Evolutionary conservation across 2,329 filamentous ascomycete species (phyloP).

Genomic region (Venturiaceae sp.): DNA sequence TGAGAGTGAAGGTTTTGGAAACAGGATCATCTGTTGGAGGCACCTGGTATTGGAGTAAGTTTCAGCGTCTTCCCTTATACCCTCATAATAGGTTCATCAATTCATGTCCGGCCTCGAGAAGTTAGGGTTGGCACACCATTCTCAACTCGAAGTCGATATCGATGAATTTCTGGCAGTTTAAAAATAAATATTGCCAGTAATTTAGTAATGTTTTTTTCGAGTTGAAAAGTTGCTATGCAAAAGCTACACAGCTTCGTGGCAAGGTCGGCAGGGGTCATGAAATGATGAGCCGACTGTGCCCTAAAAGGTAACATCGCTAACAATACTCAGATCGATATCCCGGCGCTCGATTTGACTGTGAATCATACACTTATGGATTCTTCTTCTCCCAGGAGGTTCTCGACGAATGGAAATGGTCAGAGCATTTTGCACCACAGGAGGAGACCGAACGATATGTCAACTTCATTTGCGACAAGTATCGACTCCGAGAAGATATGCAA

Average conservation of each 20-base stretch:
- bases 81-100: no score
- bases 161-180: no score
- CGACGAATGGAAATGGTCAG: conserved; percentile 42
- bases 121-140: no score
- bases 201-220: no score
- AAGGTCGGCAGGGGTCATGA: no score
- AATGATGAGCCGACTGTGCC: background rate
- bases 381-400: conserved; percentile 32
- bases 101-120: no score
- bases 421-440: conserved; percentile 51
- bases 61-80: background rate
- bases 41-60: conserved; percentile 28
- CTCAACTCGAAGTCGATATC: no score
- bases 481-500: conserved; percentile 46
- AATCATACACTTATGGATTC: conserved; percentile 36
- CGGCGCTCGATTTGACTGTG: conserved; percentile 37
- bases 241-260: no score
- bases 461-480: conserved; percentile 41
- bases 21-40: conserved; percentile 32
- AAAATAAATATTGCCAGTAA: no score
- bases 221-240: no score
- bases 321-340: conserved; percentile 35
- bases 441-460: conserved; percentile 47
- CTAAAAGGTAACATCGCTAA: background rate
- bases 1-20: conserved; percentile 29